These are phyloP conservation scores for Pugionium cornutum DNA, from an alignment of 345 rosid species.

Conservation along the genomic window DNA sequence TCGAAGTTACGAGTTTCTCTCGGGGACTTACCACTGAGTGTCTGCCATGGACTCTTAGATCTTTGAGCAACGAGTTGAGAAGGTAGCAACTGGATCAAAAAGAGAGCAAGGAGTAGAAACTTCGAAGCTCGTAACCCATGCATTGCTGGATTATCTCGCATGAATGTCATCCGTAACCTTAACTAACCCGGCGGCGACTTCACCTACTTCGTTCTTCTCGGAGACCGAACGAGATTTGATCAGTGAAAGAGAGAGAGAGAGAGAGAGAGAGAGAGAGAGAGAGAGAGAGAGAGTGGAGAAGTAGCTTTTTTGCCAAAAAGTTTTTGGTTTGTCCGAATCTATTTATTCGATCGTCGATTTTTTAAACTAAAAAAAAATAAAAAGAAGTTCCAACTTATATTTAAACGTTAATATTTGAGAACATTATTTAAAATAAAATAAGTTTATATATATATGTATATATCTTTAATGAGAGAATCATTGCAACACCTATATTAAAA, in stretches of 20 bases:
- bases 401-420: no score
- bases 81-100: constrained; percentile 38
- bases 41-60: constrained; percentile 60
- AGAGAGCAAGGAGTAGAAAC: constrained; percentile 30
- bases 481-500: no score
- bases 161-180: constrained; percentile 24
- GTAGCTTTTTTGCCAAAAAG: no score
- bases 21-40: constrained; percentile 48
- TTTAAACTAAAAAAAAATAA: no score
- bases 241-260: constrained; percentile 20
- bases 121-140: constrained; percentile 33
- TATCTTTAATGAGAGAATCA: no score
- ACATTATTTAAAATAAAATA: no score
- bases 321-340: no score
- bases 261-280: constrained; percentile 1
- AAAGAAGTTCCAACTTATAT: no score
- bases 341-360: no score
- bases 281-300: background rate
- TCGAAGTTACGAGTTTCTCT: no score
- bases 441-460: no score
- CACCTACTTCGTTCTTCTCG: constrained; percentile 32
- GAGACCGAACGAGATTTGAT: constrained; percentile 28
- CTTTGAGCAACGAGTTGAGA: constrained; percentile 61
- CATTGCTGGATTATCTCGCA: constrained; percentile 49
- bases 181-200: constrained; percentile 36